Conservation (phyloP, 2,329 filamentous ascomycete genomes). For the Verticillium albo-atrum region DNA sequence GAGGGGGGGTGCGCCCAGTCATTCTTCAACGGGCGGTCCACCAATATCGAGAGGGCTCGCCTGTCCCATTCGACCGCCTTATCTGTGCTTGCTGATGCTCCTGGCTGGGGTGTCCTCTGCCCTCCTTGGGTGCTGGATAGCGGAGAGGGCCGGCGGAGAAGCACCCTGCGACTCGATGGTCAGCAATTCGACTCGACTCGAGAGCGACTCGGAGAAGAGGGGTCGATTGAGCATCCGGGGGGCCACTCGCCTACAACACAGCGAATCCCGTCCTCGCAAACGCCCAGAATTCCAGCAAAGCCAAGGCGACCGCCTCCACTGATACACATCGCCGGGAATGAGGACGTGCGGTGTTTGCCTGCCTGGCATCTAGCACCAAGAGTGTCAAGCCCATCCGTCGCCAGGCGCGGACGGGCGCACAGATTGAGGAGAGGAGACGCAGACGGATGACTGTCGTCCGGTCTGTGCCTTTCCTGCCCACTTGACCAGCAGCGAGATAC, state of each 20-base stretch:
- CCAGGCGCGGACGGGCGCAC: not conserved
- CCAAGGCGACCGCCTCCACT: slow-evolving; percentile 2
- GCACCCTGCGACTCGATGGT: not conserved
- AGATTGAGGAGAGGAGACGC: not conserved
- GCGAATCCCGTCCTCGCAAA: not conserved
- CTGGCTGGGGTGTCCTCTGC: not conserved
- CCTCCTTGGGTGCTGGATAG: not conserved
- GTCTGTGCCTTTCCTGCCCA: not conserved
- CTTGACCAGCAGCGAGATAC: not conserved
- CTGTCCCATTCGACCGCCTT: slow-evolving; percentile 10
- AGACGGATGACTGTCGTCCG: not conserved
- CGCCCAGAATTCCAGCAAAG: not conserved
- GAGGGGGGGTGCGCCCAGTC: slow-evolving; percentile 5
- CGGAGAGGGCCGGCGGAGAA: not conserved
- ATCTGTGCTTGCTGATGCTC: slow-evolving; percentile 8
- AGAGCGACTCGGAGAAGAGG: not conserved
- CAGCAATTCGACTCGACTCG: not conserved
- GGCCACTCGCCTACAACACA: not conserved
- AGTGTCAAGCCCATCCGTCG: not conserved
- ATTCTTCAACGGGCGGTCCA: slow-evolving; percentile 8
- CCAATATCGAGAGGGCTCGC: slow-evolving; percentile 6
- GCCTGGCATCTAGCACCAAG: not conserved
- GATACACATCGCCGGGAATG: slow-evolving; percentile 1
- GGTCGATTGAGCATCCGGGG: not conserved
- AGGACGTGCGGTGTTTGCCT: not conserved